Conservation (phyloP, 257 asterid species). For the Apocynum venetum region DNA sequence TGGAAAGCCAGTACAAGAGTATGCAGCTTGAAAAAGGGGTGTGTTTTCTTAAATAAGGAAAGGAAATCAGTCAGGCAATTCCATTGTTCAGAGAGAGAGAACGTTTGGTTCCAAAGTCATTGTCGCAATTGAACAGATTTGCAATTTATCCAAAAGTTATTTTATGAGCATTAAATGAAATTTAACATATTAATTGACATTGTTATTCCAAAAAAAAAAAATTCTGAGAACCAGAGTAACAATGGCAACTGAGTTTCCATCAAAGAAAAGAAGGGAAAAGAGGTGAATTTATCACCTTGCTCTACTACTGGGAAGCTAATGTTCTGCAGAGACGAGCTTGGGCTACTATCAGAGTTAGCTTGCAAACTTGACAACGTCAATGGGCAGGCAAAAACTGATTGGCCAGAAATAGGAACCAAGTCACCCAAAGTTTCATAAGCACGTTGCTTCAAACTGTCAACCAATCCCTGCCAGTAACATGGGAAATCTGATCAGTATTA, state of each 20-base stretch:
- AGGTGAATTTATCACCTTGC: slow-evolving; percentile 40
- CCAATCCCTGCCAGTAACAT: slow-evolving; percentile 40
- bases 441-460: slow-evolving; percentile 45
- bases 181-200: background rate
- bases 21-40: background rate
- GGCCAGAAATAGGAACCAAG: slow-evolving; percentile 44
- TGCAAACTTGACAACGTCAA: slow-evolving; percentile 35
- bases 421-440: slow-evolving; percentile 42
- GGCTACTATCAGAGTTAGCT: slow-evolving; percentile 28
- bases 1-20: background rate
- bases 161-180: background rate
- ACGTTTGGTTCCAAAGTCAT: background rate
- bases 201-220: background rate
- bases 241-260: background rate
- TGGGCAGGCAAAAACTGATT: slow-evolving; percentile 27
- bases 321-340: slow-evolving; percentile 30
- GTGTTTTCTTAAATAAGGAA: background rate
- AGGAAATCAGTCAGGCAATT: background rate
- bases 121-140: background rate
- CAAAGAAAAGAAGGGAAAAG: background rate
- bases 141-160: background rate
- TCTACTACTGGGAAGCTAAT: slow-evolving; percentile 34
- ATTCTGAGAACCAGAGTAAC: background rate
- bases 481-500: slow-evolving; percentile 16
- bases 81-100: background rate